Percentiles rank a stretch among this genome's conserved stretches.
These are phyloP conservation scores for Caryocar brasiliense DNA, from an alignment of 441 rosid genomes.

Conservation along the genomic window DNA sequence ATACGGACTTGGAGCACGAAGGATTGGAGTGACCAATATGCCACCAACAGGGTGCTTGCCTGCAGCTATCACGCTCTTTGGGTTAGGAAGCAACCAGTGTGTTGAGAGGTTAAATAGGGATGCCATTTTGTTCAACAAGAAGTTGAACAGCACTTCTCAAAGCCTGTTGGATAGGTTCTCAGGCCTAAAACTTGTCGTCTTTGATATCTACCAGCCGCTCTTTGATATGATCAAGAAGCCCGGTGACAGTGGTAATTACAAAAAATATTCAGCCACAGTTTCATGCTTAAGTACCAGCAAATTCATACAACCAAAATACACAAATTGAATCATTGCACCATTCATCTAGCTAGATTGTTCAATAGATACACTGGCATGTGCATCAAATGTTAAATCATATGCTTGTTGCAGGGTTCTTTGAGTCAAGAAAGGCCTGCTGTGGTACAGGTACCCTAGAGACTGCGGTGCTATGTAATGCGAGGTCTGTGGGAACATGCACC, in stretches of 20 bases:
- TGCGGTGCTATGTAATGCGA: slow-evolving; percentile 69
- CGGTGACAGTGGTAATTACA: slow-evolving; percentile 48
- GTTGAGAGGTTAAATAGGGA: slow-evolving; percentile 65
- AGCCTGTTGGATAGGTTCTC: slow-evolving; percentile 38
- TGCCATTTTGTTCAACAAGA: slow-evolving; percentile 60
- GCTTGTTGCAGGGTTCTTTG: slow-evolving; percentile 60
- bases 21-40: slow-evolving; percentile 68
- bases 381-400: slow-evolving; percentile 2
- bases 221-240: slow-evolving; percentile 63
- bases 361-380: not conserved
- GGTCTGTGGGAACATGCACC: slow-evolving; percentile 56
- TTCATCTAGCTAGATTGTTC: too few relatives aligned
- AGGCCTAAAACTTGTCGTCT: slow-evolving; percentile 77
- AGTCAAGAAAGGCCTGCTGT: slow-evolving; percentile 81
- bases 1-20: slow-evolving; percentile 67
- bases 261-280: slow-evolving; percentile 4
- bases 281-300: not conserved
- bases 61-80: slow-evolving; percentile 79
- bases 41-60: slow-evolving; percentile 93
- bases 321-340: too few relatives aligned
- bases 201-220: slow-evolving; percentile 73
- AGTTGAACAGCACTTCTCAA: slow-evolving; percentile 62
- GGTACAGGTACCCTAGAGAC: slow-evolving; percentile 88
- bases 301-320: too few relatives aligned
- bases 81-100: slow-evolving; percentile 62